Conservation (phyloP, 306 rosid genomes). For the Cucumis sativus region DNA sequence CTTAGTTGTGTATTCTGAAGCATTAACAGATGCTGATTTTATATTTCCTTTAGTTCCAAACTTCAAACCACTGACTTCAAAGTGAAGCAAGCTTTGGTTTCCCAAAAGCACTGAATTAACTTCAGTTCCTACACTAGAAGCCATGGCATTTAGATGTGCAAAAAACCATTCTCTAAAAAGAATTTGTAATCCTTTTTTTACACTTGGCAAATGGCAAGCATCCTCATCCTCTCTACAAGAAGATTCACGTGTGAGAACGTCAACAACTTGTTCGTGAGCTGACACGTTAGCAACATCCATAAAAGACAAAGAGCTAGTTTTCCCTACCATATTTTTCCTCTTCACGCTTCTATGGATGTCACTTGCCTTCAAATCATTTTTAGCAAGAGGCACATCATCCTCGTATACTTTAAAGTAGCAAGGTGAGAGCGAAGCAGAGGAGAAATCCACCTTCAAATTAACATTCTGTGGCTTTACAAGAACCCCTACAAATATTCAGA, state of each 20-base stretch:
- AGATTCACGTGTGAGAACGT: conserved; percentile 39
- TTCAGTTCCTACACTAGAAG: conserved; percentile 42
- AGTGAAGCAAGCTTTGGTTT: conserved; percentile 59
- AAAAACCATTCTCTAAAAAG: conserved; percentile 59
- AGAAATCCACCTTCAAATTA: conserved; percentile 34
- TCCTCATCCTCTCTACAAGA: conserved; percentile 31
- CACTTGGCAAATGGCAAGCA: conserved; percentile 26
- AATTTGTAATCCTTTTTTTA: conserved; percentile 37
- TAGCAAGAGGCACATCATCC: conserved; percentile 35
- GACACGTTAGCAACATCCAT: conserved; percentile 47
- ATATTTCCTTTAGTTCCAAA: conserved; percentile 29
- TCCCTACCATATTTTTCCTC: conserved; percentile 30
- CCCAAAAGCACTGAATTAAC: conserved; percentile 50
- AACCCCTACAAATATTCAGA: conserved; percentile 54
- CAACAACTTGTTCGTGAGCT: conserved; percentile 35
- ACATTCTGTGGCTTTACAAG: conserved; percentile 43
- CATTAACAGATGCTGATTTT: conserved; percentile 22
- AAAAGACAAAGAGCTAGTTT: conserved; percentile 29
- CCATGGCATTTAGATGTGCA: conserved; percentile 57
- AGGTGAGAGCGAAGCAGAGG: conserved; percentile 53
- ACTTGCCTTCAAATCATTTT: conserved; percentile 41
- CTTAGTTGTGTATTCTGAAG: conserved; percentile 29
- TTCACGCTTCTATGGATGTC: conserved; percentile 22
- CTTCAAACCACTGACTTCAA: conserved; percentile 35
- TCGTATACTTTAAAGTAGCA: conserved; percentile 47